These are phyloP conservation scores for Trametes villosa DNA, from an alignment of 768 basidiomycete species.

Conservation along the genomic window DNA sequence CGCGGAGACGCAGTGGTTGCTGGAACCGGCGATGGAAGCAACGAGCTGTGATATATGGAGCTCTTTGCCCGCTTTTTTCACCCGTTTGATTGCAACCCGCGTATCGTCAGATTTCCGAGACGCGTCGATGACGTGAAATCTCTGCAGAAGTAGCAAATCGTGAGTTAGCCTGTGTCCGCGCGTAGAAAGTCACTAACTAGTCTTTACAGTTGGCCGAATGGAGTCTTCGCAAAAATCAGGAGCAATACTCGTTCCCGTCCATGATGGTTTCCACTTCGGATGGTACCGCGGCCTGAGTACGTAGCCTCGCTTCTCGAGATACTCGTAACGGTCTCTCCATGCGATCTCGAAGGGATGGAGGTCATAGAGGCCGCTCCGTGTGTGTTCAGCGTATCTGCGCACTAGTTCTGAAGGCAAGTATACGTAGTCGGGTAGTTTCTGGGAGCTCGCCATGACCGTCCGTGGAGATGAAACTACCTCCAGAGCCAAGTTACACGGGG, in stretches of 20 bases:
- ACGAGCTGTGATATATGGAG: not conserved
- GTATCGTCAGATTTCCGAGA: too few relatives aligned
- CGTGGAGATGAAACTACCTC: not conserved
- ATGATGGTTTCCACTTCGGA: constrained; percentile 20
- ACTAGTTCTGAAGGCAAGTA: not conserved
- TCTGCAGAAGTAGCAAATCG: too few relatives aligned
- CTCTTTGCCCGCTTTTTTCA: not conserved
- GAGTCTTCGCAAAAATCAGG: not conserved
- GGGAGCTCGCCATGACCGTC: not conserved
- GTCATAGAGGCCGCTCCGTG: constrained; percentile 9
- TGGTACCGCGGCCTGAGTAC: constrained; percentile 25
- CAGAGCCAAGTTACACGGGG: too few relatives aligned
- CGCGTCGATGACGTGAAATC: too few relatives aligned
- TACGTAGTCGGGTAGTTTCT: constrained; percentile 1
- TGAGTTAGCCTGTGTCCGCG: too few relatives aligned
- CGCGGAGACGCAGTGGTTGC: constrained; percentile 27
- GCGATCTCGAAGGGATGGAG: constrained; percentile 1
- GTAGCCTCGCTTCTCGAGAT: constrained; percentile 22
- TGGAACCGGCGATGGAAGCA: not conserved
- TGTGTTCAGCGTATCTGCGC: not conserved
- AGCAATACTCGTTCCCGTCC: not conserved
- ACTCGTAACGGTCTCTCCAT: constrained; percentile 22
- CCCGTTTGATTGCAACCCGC: not conserved
- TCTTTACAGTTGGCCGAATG: not conserved
- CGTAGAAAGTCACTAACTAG: not conserved